Conservation (phyloP, 2,329 filamentous ascomycete species). For the Chrysoporthe puriensis region DNA sequence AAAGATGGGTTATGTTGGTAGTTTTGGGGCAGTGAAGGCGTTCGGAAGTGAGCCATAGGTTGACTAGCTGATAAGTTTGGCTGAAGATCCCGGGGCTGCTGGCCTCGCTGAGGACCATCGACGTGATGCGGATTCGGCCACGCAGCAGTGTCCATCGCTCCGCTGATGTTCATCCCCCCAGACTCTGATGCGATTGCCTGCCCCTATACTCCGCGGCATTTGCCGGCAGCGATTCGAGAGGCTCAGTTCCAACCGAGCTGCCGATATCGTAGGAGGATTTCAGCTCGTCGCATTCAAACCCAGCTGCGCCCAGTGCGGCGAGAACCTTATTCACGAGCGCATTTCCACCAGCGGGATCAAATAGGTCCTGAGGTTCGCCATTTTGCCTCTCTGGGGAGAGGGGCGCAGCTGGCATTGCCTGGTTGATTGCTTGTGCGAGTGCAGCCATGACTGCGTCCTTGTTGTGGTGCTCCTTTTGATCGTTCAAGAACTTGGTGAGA, state of each 20-base stretch:
- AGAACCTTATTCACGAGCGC: neutral
- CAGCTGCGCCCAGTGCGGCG: neutral
- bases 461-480: constrained; percentile 6
- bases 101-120: neutral
- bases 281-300: neutral
- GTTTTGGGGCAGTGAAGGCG: neutral
- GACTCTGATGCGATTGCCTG: neutral
- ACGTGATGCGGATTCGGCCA: neutral
- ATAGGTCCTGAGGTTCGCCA: constrained; percentile 5
- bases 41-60: neutral
- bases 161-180: neutral
- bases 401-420: constrained; percentile 11
- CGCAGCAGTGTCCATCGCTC: neutral
- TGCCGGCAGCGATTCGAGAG: neutral
- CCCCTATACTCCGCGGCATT: neutral
- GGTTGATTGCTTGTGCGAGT: constrained; percentile 6
- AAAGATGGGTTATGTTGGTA: neutral
- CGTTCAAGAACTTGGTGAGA: neutral
- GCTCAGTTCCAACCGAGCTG: constrained; percentile 6
- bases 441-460: constrained; percentile 19
- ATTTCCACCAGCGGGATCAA: neutral
- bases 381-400: constrained; percentile 4
- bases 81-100: neutral
- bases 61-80: neutral
- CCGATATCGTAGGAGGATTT: neutral